phyloP scores from a whole-genome alignment of 1,284 basidiomycete genomes.

The Pseudozyma pruni region DNA sequence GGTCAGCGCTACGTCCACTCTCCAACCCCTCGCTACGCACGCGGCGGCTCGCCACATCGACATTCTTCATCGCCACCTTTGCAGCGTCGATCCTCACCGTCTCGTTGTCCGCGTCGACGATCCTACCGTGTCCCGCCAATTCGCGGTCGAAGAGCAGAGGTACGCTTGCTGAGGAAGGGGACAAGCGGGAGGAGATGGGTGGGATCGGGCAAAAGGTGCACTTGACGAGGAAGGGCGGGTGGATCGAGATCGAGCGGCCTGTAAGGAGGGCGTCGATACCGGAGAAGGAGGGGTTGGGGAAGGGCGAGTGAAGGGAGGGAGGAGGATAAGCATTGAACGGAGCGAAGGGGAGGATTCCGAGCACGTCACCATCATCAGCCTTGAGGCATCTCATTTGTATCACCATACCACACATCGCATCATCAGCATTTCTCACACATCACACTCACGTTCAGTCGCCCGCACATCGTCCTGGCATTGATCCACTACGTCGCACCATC shows the following conservation, averaged over 20 bases:
- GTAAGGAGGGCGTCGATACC: too few relatives aligned
- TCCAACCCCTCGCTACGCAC: slow-evolving; percentile 37
- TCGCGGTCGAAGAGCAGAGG: slow-evolving; percentile 6
- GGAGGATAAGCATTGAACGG: background rate
- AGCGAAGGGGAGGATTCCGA: too few relatives aligned
- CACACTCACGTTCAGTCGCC: background rate
- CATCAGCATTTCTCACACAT: background rate
- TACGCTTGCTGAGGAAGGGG: slow-evolving; percentile 14
- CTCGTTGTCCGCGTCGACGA: slow-evolving; percentile 47
- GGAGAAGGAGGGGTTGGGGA: too few relatives aligned
- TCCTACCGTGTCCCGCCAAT: slow-evolving; percentile 56
- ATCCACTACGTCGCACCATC: slow-evolving; percentile 31
- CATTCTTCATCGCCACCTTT: slow-evolving; percentile 53
- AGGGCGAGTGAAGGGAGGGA: too few relatives aligned
- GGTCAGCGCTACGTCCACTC: background rate
- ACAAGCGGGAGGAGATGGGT: background rate
- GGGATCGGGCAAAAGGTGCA: slow-evolving; percentile 41
- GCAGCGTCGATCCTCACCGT: slow-evolving; percentile 53
- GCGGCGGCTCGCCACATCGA: slow-evolving; percentile 34
- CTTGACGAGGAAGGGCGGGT: slow-evolving; percentile 50
- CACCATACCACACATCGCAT: background rate
- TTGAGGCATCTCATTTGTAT: background rate
- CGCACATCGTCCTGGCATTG: background rate
- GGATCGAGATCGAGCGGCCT: slow-evolving; percentile 56
- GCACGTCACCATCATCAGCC: too few relatives aligned